Evolutionary conservation across 768 basidiomycete species (phyloP).

Genomic region (Boletus rex-veris): DNA sequence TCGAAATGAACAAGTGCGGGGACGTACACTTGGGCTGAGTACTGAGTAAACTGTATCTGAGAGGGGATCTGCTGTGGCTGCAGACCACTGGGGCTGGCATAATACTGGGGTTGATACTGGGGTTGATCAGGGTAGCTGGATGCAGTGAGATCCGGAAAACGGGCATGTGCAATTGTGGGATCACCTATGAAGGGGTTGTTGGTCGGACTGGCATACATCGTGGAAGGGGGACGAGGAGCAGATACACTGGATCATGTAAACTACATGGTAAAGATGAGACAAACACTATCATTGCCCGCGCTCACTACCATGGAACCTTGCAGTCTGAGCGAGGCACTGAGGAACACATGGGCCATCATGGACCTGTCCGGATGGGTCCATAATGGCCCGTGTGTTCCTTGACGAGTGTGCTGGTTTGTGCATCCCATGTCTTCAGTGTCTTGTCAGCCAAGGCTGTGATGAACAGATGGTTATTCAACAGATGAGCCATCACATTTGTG

Average conservation of each 20-base stretch:
- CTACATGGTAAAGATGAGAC: slow-evolving; percentile 69
- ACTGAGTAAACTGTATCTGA: slow-evolving; percentile 27
- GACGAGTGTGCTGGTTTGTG: slow-evolving; percentile 73
- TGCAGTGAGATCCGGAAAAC: slow-evolving; percentile 62
- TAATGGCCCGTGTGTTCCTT: slow-evolving; percentile 82
- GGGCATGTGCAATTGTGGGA: slow-evolving; percentile 43
- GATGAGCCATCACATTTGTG: slow-evolving; percentile 73
- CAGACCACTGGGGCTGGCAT: slow-evolving; percentile 18
- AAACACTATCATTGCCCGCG: slow-evolving; percentile 87
- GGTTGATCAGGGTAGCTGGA: no score
- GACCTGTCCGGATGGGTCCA: slow-evolving; percentile 69
- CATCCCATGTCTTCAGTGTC: slow-evolving; percentile 90
- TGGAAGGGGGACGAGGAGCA: neutral
- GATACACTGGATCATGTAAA: slow-evolving; percentile 22
- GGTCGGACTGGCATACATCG: slow-evolving; percentile 39
- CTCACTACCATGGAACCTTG: slow-evolving; percentile 75
- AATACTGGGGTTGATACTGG: slow-evolving; percentile 34
- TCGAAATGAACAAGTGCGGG: neutral
- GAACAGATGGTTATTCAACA: slow-evolving; percentile 68
- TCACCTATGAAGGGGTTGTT: slow-evolving; percentile 73
- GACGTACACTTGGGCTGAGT: slow-evolving; percentile 20
- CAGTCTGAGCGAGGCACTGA: slow-evolving; percentile 69
- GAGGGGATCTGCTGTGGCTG: slow-evolving; percentile 3
- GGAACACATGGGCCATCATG: no score
- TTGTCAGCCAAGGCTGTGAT: slow-evolving; percentile 87